A percentile compares a stretch with the other conserved stretches of the same genome.
Conservation (phyloP, 768 basidiomycete species). For the Podaxis rugospora region DNA sequence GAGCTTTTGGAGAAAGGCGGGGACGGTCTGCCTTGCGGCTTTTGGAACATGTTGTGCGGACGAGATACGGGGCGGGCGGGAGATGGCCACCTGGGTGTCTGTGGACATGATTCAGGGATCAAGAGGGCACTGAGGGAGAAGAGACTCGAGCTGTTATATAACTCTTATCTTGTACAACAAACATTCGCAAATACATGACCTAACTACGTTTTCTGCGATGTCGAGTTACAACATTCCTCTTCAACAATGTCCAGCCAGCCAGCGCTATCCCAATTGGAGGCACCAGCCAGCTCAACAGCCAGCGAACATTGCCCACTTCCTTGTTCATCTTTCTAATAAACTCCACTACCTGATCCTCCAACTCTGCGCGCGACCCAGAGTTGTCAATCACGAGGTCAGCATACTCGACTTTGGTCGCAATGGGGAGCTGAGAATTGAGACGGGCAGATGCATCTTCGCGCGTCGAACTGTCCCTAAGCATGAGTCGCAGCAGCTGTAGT, state of each 20-base stretch:
- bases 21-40: not conserved
- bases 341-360: constrained; percentile 49
- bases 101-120: not conserved
- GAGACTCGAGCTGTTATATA: not conserved
- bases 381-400: constrained; percentile 90
- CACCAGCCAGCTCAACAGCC: constrained; percentile 57
- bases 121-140: not conserved
- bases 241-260: not conserved
- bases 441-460: constrained; percentile 68
- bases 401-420: constrained; percentile 74
- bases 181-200: constrained; percentile 1
- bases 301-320: constrained; percentile 45
- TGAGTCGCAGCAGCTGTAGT: constrained; percentile 80
- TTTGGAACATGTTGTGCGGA: not conserved
- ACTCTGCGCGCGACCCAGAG: constrained; percentile 67
- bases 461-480: constrained; percentile 66
- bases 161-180: not conserved
- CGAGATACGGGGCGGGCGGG: not conserved
- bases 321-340: constrained; percentile 41
- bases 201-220: not conserved
- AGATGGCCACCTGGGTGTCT: not conserved
- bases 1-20: not conserved
- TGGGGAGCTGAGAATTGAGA: constrained; percentile 76
- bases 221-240: not conserved
- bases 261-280: constrained; percentile 46